These are phyloP conservation scores for Pseudocercospora vitis DNA, from an alignment of 2,329 filamentous ascomycete genomes.

Conservation along the genomic window DNA sequence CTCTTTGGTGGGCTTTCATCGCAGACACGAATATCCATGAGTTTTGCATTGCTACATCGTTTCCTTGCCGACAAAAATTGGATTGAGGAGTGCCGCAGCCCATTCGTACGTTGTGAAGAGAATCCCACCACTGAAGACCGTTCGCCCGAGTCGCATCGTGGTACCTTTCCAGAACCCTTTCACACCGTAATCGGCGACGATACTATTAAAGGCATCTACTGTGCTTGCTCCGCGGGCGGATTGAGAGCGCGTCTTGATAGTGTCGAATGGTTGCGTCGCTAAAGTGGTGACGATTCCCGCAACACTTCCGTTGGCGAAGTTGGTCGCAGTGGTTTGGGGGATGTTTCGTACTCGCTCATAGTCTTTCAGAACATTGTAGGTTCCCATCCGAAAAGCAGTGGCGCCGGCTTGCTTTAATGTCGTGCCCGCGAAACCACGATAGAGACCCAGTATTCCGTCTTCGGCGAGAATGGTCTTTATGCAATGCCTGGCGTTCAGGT, in stretches of 20 bases:
- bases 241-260: slow-evolving; percentile 64
- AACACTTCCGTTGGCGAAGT: slow-evolving; percentile 62
- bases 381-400: slow-evolving; percentile 61
- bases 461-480: slow-evolving; percentile 51
- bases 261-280: slow-evolving; percentile 62
- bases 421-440: slow-evolving; percentile 60
- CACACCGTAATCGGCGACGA: slow-evolving; percentile 59
- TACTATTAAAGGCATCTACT: slow-evolving; percentile 55
- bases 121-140: slow-evolving; percentile 66
- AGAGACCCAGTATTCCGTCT: slow-evolving; percentile 56
- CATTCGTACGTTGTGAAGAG: slow-evolving; percentile 64
- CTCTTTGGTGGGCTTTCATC: too few relatives aligned
- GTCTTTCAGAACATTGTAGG: slow-evolving; percentile 65
- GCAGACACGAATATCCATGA: too few relatives aligned
- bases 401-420: slow-evolving; percentile 64
- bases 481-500: slow-evolving; percentile 54
- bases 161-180: slow-evolving; percentile 67
- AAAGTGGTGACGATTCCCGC: slow-evolving; percentile 63
- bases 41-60: neutral
- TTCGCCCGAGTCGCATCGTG: slow-evolving; percentile 64
- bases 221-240: slow-evolving; percentile 59
- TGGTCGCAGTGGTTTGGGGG: slow-evolving; percentile 52
- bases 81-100: slow-evolving; percentile 51
- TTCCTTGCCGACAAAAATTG: slow-evolving; percentile 28
- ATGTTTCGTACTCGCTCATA: slow-evolving; percentile 52